Conservation (phyloP, 78 protist genomes). For the Monocercomonoides exilis region DNA sequence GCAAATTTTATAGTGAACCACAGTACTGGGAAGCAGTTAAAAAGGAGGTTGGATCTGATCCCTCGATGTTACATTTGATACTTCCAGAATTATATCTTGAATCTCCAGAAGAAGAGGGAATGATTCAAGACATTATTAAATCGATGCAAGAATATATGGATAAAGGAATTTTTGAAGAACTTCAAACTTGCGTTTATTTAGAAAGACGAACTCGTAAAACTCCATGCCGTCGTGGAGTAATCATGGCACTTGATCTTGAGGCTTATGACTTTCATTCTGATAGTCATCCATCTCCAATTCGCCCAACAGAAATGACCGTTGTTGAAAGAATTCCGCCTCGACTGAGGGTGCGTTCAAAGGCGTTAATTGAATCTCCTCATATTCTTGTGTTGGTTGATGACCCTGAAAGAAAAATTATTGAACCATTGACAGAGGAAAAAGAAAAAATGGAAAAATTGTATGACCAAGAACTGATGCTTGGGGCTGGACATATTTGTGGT, state of each 20-base stretch:
- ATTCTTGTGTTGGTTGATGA: constrained; percentile 14
- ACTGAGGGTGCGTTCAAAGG: background rate
- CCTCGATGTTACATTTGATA: background rate
- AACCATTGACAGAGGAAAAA: background rate
- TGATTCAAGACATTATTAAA: background rate
- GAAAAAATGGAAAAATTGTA: background rate
- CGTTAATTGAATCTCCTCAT: constrained; percentile 9
- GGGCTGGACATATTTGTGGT: background rate
- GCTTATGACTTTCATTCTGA: background rate
- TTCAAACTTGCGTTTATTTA: background rate
- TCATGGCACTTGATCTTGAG: constrained; percentile 5
- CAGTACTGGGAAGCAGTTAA: background rate
- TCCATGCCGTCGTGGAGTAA: background rate
- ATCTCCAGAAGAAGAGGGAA: background rate
- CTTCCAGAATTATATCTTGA: constrained; percentile 8
- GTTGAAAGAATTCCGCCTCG: constrained; percentile 1
- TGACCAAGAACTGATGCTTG: constrained; percentile 10
- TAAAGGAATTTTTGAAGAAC: background rate
- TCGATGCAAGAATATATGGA: background rate
- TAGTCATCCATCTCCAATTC: background rate
- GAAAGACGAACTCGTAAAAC: background rate
- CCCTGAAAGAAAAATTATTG: background rate
- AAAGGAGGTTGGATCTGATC: background rate
- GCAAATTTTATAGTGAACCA: background rate
- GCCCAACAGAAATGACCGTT: constrained; percentile 9